Conservation (phyloP, 176 grass and related monocot genomes). For the Raddia distichophylla region DNA sequence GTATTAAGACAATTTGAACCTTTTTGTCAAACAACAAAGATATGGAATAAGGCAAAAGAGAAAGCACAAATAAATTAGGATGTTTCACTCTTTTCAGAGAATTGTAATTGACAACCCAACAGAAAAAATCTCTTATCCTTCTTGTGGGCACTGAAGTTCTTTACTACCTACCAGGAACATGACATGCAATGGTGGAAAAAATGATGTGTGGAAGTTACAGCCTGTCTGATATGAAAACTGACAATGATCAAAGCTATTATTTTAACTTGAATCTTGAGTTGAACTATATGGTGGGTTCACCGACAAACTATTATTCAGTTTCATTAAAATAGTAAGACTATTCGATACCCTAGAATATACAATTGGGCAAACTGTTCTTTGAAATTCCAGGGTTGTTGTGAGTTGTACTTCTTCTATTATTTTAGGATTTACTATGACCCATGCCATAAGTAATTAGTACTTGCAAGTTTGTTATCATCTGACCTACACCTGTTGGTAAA, state of each 20-base stretch:
- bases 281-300: not conserved
- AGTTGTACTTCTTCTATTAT: conserved; percentile 6
- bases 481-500: conserved; percentile 29
- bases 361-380: conserved; percentile 15
- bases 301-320: not conserved
- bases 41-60: not conserved
- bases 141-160: conserved; percentile 28
- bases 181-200: conserved; percentile 37
- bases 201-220: conserved; percentile 42
- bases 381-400: not conserved
- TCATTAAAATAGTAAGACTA: not conserved
- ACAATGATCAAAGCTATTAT: conserved; percentile 35
- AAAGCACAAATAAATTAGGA: conserved; percentile 27
- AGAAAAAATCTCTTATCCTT: conserved; percentile 12
- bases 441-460: conserved; percentile 14
- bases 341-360: not conserved
- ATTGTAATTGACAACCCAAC: conserved; percentile 38
- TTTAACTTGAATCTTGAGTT: conserved; percentile 29
- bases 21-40: conserved; percentile 19
- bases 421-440: conserved; percentile 32
- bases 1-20: conserved; percentile 4
- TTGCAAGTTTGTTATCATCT: not conserved
- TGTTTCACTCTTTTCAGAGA: not conserved
- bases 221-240: conserved; percentile 40
- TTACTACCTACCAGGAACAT: conserved; percentile 44